Conservation (phyloP, 1,284 basidiomycete genomes). For the Pascua guehoae region DNA sequence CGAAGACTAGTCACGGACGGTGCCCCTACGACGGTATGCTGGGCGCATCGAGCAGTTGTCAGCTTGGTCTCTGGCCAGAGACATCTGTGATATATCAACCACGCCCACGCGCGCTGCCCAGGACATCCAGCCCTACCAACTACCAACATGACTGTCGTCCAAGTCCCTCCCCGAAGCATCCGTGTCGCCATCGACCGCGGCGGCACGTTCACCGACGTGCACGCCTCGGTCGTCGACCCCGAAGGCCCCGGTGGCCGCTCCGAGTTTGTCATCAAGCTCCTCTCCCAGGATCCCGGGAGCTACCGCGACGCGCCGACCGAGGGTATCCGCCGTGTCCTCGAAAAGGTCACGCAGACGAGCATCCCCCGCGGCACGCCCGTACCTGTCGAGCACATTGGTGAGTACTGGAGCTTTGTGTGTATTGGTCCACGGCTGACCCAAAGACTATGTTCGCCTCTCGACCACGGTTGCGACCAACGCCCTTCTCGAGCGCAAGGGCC, state of each 20-base stretch:
- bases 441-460: slow-evolving; percentile 86
- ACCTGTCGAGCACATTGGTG: slow-evolving; percentile 72
- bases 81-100: neutral
- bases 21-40: too few species aligned
- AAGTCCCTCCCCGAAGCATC: slow-evolving; percentile 39
- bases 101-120: too few species aligned
- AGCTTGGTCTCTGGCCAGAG: neutral
- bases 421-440: slow-evolving; percentile 12
- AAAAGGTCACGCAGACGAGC: slow-evolving; percentile 61
- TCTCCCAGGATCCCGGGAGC: slow-evolving; percentile 78
- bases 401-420: slow-evolving; percentile 18
- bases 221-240: slow-evolving; percentile 27
- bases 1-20: too few species aligned
- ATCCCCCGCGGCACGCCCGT: slow-evolving; percentile 46
- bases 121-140: neutral
- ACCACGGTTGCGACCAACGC: slow-evolving; percentile 96
- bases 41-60: neutral
- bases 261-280: slow-evolving; percentile 55
- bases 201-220: slow-evolving; percentile 48
- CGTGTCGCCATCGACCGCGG: slow-evolving; percentile 39
- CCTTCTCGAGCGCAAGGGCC: slow-evolving; percentile 87
- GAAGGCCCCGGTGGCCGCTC: slow-evolving; percentile 12
- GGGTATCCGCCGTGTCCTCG: slow-evolving; percentile 85
- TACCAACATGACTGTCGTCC: slow-evolving; percentile 18
- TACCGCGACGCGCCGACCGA: slow-evolving; percentile 86